phyloP scores from a whole-genome alignment of 495 filamentous ascomycete genomes.

The Penicillium silybi region DNA sequence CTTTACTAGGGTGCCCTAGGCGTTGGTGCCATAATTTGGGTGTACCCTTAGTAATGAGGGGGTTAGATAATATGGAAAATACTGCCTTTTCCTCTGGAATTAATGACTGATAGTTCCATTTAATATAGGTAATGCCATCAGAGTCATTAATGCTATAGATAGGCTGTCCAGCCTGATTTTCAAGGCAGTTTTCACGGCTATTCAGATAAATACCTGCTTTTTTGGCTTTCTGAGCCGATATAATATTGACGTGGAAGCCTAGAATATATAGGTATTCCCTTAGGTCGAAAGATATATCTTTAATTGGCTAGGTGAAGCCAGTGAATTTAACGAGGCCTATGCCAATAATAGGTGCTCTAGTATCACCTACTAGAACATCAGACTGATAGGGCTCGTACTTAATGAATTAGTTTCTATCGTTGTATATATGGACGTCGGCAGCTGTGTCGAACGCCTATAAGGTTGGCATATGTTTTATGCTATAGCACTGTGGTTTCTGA shows the following conservation, averaged over 20 bases:
- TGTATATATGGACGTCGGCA: not conserved
- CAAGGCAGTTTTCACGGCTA: not conserved
- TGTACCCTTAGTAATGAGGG: no score
- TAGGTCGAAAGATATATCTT: not conserved
- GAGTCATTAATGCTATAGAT: not conserved
- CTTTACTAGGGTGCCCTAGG: no score
- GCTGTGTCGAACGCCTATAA: not conserved
- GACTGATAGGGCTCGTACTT: not conserved
- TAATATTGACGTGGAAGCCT: not conserved
- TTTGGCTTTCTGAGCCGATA: not conserved
- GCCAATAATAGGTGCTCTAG: not conserved
- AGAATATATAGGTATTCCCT: not conserved
- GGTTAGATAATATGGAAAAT: no score
- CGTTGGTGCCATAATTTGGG: no score
- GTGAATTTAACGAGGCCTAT: not conserved
- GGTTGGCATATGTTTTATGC: not conserved
- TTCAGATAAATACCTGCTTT: not conserved
- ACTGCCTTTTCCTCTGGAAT: no score
- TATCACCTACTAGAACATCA: not conserved
- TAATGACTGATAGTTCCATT: not conserved
- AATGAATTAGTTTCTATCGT: not conserved
- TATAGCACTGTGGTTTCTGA: no score
- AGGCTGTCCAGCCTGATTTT: not conserved
- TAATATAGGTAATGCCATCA: not conserved
- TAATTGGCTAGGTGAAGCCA: no score